These are phyloP conservation scores for Scutellaria barbata DNA, from an alignment of 257 asterid genomes.

Conservation along the genomic window DNA sequence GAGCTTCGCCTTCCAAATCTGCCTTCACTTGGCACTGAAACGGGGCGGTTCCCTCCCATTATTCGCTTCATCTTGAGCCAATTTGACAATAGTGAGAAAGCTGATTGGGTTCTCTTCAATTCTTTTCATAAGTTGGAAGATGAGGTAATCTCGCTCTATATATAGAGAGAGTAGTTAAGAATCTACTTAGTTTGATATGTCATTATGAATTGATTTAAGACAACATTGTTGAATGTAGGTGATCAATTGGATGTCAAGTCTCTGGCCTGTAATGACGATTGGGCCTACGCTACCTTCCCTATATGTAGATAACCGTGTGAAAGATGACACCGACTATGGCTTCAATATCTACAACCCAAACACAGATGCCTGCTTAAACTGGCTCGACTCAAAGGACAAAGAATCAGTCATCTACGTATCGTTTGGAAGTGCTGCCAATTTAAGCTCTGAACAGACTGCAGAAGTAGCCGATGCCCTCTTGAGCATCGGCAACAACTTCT, in stretches of 20 bases:
- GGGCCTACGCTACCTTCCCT: slow-evolving; percentile 62
- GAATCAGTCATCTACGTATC: slow-evolving; percentile 53
- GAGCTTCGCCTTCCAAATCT: slow-evolving; percentile 48
- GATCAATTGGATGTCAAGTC: slow-evolving; percentile 54
- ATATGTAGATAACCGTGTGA: slow-evolving; percentile 57
- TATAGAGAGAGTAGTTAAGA: no score
- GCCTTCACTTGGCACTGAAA: slow-evolving; percentile 57
- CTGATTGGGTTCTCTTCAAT: slow-evolving; percentile 69
- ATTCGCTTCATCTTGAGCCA: slow-evolving; percentile 49
- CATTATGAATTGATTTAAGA: neutral
- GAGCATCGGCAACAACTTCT: slow-evolving; percentile 39
- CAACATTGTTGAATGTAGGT: slow-evolving; percentile 38
- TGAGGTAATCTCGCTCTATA: slow-evolving; percentile 46
- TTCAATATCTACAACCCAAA: slow-evolving; percentile 50
- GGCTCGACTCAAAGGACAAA: slow-evolving; percentile 53
- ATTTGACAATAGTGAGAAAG: slow-evolving; percentile 51
- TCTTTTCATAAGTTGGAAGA: slow-evolving; percentile 59
- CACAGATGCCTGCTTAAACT: slow-evolving; percentile 46
- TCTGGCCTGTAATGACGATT: slow-evolving; percentile 55
- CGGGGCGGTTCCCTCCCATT: slow-evolving; percentile 51
- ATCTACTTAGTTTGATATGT: no score
- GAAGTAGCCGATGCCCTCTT: slow-evolving; percentile 53
- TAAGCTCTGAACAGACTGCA: slow-evolving; percentile 44
- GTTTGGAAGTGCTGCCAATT: slow-evolving; percentile 54
- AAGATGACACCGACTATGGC: slow-evolving; percentile 47